Percentiles rank a stretch among this genome's conserved stretches.
These are phyloP conservation scores for Zygosaccharomyces siamensis DNA, from an alignment of 805 yeast species.

Conservation along the genomic window DNA sequence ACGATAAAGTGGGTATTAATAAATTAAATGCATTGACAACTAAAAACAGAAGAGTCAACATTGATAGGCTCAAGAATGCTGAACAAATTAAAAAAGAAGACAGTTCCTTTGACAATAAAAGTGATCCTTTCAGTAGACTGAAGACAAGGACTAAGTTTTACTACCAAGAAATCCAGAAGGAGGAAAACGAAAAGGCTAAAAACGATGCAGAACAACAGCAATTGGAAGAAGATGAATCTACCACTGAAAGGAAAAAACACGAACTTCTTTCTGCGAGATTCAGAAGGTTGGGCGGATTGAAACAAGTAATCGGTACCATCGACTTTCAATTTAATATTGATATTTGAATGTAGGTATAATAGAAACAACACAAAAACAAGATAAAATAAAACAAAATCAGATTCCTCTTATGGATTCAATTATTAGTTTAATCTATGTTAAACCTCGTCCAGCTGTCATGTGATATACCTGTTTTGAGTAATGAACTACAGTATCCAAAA, in stretches of 20 bases:
- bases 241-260: slow-evolving; percentile 43
- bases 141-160: slow-evolving; percentile 83
- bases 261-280: slow-evolving; percentile 48
- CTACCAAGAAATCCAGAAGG: slow-evolving; percentile 52
- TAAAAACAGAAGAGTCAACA: slow-evolving; percentile 79
- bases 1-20: slow-evolving; percentile 38
- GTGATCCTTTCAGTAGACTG: slow-evolving; percentile 85
- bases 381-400: too few relatives aligned
- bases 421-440: neutral
- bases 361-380: neutral
- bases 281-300: slow-evolving; percentile 55
- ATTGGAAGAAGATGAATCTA: slow-evolving; percentile 36
- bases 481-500: neutral
- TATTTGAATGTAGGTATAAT: slow-evolving; percentile 13
- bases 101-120: slow-evolving; percentile 37
- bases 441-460: neutral
- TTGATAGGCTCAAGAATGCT: slow-evolving; percentile 70
- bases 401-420: too few relatives aligned
- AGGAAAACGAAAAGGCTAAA: slow-evolving; percentile 56
- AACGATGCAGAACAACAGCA: slow-evolving; percentile 48
- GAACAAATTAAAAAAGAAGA: slow-evolving; percentile 55
- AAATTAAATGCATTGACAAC: slow-evolving; percentile 71
- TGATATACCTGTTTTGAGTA: neutral
- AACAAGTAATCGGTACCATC: slow-evolving; percentile 43
- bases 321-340: slow-evolving; percentile 40